A percentile compares a stretch with the other conserved stretches of the same genome.
phyloP scores from a whole-genome alignment of 352 stramenopile genomes.

The Phytophthora aleatoria region DNA sequence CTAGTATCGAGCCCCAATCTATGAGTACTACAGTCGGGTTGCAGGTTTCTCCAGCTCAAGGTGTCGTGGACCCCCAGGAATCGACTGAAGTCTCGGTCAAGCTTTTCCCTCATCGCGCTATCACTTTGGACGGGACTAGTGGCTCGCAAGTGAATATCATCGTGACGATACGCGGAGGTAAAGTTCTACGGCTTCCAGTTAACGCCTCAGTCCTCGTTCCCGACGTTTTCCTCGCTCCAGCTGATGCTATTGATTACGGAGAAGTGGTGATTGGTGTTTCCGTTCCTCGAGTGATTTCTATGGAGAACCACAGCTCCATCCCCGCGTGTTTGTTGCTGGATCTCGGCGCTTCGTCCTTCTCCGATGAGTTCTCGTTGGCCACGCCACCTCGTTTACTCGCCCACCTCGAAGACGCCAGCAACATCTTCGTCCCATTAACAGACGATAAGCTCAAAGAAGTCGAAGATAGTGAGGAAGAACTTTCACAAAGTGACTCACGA shows the following conservation, averaged over 20 bases:
- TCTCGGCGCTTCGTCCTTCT: slow-evolving; percentile 43
- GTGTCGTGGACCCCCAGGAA: slow-evolving; percentile 55
- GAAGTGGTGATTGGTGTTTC: slow-evolving; percentile 81
- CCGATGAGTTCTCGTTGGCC: slow-evolving; percentile 69
- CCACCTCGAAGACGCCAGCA: slow-evolving; percentile 77
- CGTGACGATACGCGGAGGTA: slow-evolving; percentile 64
- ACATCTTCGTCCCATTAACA: slow-evolving; percentile 72
- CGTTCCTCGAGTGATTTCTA: slow-evolving; percentile 56
- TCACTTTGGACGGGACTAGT: slow-evolving; percentile 53
- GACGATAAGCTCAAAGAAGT: slow-evolving; percentile 20
- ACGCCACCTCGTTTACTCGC: slow-evolving; percentile 56
- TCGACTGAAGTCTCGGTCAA: slow-evolving; percentile 57
- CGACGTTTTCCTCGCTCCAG: slow-evolving; percentile 65
- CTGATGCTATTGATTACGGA: slow-evolving; percentile 67
- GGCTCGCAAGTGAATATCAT: slow-evolving; percentile 42
- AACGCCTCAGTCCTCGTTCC: slow-evolving; percentile 74
- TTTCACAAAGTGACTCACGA: slow-evolving; percentile 17
- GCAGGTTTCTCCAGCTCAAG: slow-evolving; percentile 44
- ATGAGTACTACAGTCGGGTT: slow-evolving; percentile 46
- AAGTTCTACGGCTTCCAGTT: slow-evolving; percentile 69
- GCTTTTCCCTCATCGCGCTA: slow-evolving; percentile 55
- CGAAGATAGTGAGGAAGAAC: neutral
- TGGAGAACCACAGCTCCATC: slow-evolving; percentile 88
- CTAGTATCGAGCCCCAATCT: slow-evolving; percentile 55
- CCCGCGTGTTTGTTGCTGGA: slow-evolving; percentile 79